Base-by-base conservation (phyloP, 2,329 filamentous ascomycete species). In the Colletotrichum godetiae region DNA sequence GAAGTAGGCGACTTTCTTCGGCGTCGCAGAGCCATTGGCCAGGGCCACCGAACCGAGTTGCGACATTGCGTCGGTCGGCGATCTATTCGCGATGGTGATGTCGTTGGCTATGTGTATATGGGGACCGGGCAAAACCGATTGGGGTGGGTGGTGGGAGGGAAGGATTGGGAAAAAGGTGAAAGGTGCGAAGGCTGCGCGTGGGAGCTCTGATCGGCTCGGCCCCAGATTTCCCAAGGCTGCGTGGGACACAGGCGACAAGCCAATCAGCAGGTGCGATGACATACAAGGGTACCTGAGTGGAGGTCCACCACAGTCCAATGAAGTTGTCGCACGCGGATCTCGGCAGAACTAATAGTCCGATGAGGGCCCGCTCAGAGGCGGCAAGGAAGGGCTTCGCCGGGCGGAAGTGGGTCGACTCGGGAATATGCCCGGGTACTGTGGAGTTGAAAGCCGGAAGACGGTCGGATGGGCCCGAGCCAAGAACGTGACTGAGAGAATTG, bases 1-100 rank as follows among this genome's bases (percentile, higher is more conserved):
- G 84, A 98, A 98, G 86, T 98, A 98, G 68, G 96, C 96, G 72
- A 98, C 94, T 81, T 96, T 95, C 85, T 97, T 97, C 66, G 86
- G 84, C 31, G 86, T 84, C 63, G 83, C 78, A 61, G 82, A 79
- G 71, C 85, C 82, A 73, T 85, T 84, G 66, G 70, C 70, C 75
- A 89, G 84, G 68, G 87, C 87, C 55, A 83, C 82, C 59, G 86
- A 85, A 75, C 87, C 82, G 74, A 86, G 81, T 29, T 69, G 73
- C 64, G 75, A 68, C 75, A 76, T 76, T 65, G 62, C 66, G 63
- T 71, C 67, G 61, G 56, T 71, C 61, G 61, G 55, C 33, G 8
- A 56, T 58, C 64, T 33, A 27, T 5, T 60, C n/a, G 53, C 37
- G 52, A 49, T 42, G 29, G 62, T 58, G 46, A 12, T 13, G n/a